Evolutionary conservation across 805 yeast genomes (phyloP).

Genomic region (Candida koratica): DNA sequence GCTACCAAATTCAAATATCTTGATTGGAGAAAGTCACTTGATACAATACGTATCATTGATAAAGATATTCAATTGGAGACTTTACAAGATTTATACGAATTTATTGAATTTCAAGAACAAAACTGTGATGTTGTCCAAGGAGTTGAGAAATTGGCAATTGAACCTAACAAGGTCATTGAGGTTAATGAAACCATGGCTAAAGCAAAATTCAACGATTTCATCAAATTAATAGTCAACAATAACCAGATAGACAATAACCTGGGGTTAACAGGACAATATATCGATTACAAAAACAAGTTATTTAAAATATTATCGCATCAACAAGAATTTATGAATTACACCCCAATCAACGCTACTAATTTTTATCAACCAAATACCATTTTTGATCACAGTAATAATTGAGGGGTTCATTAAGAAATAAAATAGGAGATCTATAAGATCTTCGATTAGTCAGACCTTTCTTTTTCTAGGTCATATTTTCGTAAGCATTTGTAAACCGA

Average conservation of each 20-base stretch:
- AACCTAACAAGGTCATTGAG: slow-evolving; percentile 7
- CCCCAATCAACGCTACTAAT: slow-evolving; percentile 1
- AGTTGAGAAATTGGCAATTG: slow-evolving; percentile 15
- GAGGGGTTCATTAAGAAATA: too few relatives aligned
- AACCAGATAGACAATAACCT: neutral
- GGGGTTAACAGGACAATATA: slow-evolving; percentile 8
- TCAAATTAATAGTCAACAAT: slow-evolving; percentile 8
- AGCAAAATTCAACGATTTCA: slow-evolving; percentile 10
- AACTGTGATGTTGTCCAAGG: slow-evolving; percentile 25
- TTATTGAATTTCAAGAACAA: slow-evolving; percentile 24
- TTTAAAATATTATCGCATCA: slow-evolving; percentile 8
- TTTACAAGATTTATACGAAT: slow-evolving; percentile 22
- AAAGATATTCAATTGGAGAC: slow-evolving; percentile 22
- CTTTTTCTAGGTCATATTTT: neutral
- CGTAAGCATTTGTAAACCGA: neutral
- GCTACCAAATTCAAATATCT: slow-evolving; percentile 8
- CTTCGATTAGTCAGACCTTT: neutral
- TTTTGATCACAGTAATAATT: too few relatives aligned
- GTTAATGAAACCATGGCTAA: slow-evolving; percentile 5
- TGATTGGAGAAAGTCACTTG: slow-evolving; percentile 18
- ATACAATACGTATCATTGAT: slow-evolving; percentile 13
- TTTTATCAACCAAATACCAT: slow-evolving; percentile 11
- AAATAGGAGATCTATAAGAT: too few relatives aligned
- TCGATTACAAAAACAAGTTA: slow-evolving; percentile 10
- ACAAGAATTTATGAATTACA: slow-evolving; percentile 6